These are phyloP conservation scores for Grosmannia penicillata DNA, from an alignment of 2,329 filamentous ascomycete species.

Conservation along the genomic window DNA sequence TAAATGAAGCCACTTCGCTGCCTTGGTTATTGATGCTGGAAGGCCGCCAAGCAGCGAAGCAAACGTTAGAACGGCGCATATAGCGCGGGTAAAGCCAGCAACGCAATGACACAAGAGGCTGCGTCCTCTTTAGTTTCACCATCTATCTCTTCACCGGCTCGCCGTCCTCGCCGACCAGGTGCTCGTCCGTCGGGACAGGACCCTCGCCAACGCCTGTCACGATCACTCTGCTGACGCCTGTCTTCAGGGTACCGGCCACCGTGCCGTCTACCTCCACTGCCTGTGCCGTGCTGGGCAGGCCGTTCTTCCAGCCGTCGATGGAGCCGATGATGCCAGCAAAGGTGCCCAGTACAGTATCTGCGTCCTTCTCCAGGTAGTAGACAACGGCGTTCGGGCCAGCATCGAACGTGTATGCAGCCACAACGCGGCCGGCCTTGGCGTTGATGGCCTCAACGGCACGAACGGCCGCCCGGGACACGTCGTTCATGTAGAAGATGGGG, in stretches of 20 bases:
- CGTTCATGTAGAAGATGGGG: conserved; percentile 98
- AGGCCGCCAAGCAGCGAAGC: too few species aligned
- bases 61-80: too few species aligned
- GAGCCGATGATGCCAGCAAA: conserved; percentile 53
- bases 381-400: conserved; percentile 94
- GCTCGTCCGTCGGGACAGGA: conserved; percentile 64
- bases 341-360: conserved; percentile 56
- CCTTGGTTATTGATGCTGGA: too few species aligned
- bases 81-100: too few species aligned
- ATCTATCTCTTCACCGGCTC: conserved; percentile 21
- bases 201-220: conserved; percentile 85
- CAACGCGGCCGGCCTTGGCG: conserved; percentile 55
- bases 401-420: conserved; percentile 95
- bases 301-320: conserved; percentile 59
- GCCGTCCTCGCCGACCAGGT: conserved; percentile 56
- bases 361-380: conserved; percentile 78
- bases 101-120: too few species aligned
- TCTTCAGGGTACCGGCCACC: conserved; percentile 51
- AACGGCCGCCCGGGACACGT: conserved; percentile 76
- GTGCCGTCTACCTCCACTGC: conserved; percentile 48
- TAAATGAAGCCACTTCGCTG: too few species aligned
- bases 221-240: conserved; percentile 79
- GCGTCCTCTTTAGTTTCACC: too few species aligned
- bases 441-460: conserved; percentile 85
- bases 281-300: conserved; percentile 32